Conservation (phyloP, 495 filamentous ascomycete species). For the Aspergillus conjunctus region DNA sequence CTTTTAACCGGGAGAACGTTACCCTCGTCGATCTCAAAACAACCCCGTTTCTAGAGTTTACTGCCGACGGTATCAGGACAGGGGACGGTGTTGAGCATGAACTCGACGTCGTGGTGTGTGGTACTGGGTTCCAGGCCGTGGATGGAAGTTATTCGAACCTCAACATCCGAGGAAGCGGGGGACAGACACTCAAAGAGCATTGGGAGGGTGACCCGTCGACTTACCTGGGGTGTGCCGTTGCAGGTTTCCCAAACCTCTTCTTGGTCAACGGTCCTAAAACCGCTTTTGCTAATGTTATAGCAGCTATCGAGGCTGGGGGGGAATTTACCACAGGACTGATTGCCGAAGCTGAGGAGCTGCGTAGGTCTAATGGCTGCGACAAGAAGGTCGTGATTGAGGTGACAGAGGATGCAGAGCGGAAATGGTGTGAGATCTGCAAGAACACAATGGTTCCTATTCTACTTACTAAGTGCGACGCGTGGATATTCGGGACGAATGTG, state of each 20-base stretch:
- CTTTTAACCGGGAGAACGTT: slow-evolving; percentile 28
- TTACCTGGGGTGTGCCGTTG: slow-evolving; percentile 44
- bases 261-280: slow-evolving; percentile 46
- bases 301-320: slow-evolving; percentile 46
- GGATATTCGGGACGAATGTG: slow-evolving; percentile 39
- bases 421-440: slow-evolving; percentile 44
- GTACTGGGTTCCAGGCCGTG: slow-evolving; percentile 56
- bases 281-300: slow-evolving; percentile 50
- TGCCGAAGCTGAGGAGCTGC: slow-evolving; percentile 31
- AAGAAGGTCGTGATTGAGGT: slow-evolving; percentile 35
- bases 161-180: slow-evolving; percentile 30
- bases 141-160: slow-evolving; percentile 45
- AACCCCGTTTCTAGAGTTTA: slow-evolving; percentile 45
- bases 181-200: slow-evolving; percentile 37
- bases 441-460: slow-evolving; percentile 37
- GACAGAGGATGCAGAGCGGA: slow-evolving; percentile 43
- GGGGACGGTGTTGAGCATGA: slow-evolving; percentile 42
- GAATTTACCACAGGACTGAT: slow-evolving; percentile 18
- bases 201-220: slow-evolving; percentile 46
- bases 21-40: slow-evolving; percentile 19
- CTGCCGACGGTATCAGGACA: slow-evolving; percentile 44
- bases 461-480: slow-evolving; percentile 38
- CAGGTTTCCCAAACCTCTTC: slow-evolving; percentile 40
- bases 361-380: slow-evolving; percentile 20
- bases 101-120: slow-evolving; percentile 51